A percentile compares a stretch with the other conserved stretches of the same genome.
phyloP scores from a whole-genome alignment of 148 eudicot species.

The Fagopyrum tataricum region DNA sequence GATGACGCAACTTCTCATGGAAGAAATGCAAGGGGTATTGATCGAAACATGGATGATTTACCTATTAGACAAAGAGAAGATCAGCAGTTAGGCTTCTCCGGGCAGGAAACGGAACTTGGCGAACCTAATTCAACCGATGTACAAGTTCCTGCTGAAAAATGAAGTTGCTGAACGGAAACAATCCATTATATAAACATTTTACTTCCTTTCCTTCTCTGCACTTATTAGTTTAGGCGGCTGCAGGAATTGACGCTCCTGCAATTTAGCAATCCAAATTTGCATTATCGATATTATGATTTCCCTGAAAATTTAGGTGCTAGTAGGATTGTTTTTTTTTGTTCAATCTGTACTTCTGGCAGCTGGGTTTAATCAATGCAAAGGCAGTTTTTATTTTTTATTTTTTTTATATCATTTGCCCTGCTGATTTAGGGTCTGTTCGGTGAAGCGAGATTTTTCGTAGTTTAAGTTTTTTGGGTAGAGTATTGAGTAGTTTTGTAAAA shows the following conservation, averaged over 20 bases:
- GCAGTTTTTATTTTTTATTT: not conserved
- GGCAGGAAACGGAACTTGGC: conserved; percentile 1
- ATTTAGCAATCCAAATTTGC: too few relatives aligned
- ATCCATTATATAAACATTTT: not conserved
- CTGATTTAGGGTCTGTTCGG: too few relatives aligned
- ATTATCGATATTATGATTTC: not conserved
- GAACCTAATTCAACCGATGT: not conserved
- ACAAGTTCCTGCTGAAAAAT: conserved; percentile 1
- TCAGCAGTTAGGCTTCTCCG: not conserved
- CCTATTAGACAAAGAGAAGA: conserved; percentile 22
- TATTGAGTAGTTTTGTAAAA: too few relatives aligned
- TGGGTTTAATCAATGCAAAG: not conserved
- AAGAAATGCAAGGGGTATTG: conserved; percentile 20
- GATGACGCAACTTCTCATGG: conserved; percentile 15
- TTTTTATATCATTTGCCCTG: too few relatives aligned
- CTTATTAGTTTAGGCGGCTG: not conserved
- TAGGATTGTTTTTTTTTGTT: not conserved
- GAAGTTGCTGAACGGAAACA: not conserved
- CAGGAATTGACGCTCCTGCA: not conserved
- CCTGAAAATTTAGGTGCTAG: not conserved
- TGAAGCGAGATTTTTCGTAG: too few relatives aligned
- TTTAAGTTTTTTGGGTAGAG: too few relatives aligned
- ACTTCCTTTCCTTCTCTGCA: conserved; percentile 3
- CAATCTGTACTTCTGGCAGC: not conserved
- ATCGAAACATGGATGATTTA: conserved; percentile 13